Conservation (phyloP, 768 basidiomycete genomes). For the Mrakia gelida region DNA sequence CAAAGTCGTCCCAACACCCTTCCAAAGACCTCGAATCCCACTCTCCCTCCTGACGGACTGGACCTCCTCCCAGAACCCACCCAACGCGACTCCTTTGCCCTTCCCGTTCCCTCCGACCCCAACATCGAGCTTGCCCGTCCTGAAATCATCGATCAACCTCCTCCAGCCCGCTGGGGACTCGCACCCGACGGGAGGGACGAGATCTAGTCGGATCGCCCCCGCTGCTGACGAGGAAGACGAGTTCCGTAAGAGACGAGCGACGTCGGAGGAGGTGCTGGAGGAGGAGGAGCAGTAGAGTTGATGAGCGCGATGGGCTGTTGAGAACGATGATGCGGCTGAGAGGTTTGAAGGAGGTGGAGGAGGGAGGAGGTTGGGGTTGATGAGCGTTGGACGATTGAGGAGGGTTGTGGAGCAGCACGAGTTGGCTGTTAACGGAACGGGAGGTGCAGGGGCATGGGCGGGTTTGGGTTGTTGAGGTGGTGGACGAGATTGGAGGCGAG, state of each 20-base stretch:
- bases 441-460: background rate
- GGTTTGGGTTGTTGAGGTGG: background rate
- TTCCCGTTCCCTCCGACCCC: background rate
- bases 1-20: conserved; percentile 87
- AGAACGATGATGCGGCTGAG: conserved; percentile 28
- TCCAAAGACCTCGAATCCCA: conserved; percentile 85
- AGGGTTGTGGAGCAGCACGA: background rate
- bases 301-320: conserved; percentile 2
- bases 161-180: conserved; percentile 19
- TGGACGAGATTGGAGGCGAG: conserved; percentile 78
- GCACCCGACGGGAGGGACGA: conserved; percentile 16
- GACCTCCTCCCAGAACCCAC: conserved; percentile 79
- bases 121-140: background rate
- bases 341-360: background rate
- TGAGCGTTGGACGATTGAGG: conserved; percentile 25
- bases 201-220: background rate
- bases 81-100: background rate
- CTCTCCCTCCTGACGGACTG: conserved; percentile 73
- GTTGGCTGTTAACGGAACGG: background rate
- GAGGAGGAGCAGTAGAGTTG: conserved; percentile 28
- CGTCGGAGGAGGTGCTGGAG: conserved; percentile 28
- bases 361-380: conserved; percentile 36
- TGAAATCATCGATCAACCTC: conserved; percentile 20
- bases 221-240: background rate
- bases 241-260: conserved; percentile 35